Conservation (phyloP, 257 asterid species). For the Echium plantagineum region DNA sequence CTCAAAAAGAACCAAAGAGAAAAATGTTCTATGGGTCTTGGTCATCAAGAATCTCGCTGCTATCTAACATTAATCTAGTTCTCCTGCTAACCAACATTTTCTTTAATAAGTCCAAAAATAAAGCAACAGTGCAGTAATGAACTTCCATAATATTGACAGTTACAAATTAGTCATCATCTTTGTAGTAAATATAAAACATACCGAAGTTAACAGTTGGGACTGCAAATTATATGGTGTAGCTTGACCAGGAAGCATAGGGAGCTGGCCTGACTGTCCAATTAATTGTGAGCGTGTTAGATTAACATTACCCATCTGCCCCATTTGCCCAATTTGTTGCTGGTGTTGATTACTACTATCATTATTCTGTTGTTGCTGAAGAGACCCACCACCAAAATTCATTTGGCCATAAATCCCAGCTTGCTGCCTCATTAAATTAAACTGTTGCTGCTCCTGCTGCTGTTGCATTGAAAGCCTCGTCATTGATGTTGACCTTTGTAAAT, state of each 20-base stretch:
- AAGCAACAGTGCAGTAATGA: not conserved
- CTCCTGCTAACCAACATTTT: too few relatives aligned
- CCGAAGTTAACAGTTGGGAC: constrained; percentile 65
- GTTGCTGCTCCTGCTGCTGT: constrained; percentile 29
- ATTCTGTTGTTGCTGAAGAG: constrained; percentile 3
- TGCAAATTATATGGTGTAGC: constrained; percentile 68
- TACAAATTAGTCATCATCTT: not conserved
- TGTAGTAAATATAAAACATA: constrained; percentile 14
- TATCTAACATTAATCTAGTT: too few relatives aligned
- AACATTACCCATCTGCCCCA: constrained; percentile 50
- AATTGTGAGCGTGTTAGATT: constrained; percentile 36
- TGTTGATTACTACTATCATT: constrained; percentile 6
- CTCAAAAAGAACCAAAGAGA: too few relatives aligned
- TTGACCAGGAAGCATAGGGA: constrained; percentile 74
- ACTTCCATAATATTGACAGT: not conserved
- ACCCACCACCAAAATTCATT: constrained; percentile 55
- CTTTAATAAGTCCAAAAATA: not conserved
- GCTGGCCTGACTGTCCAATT: constrained; percentile 74
- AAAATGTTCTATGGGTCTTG: too few relatives aligned
- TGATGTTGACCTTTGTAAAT: constrained; percentile 59
- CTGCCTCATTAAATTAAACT: constrained; percentile 36
- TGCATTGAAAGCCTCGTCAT: constrained; percentile 60
- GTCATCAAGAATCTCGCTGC: too few relatives aligned
- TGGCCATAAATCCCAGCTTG: constrained; percentile 63
- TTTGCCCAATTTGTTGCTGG: constrained; percentile 29